These are phyloP conservation scores for Musa schizocarpa DNA, from an alignment of 176 grass and related monocot species.

Conservation along the genomic window DNA sequence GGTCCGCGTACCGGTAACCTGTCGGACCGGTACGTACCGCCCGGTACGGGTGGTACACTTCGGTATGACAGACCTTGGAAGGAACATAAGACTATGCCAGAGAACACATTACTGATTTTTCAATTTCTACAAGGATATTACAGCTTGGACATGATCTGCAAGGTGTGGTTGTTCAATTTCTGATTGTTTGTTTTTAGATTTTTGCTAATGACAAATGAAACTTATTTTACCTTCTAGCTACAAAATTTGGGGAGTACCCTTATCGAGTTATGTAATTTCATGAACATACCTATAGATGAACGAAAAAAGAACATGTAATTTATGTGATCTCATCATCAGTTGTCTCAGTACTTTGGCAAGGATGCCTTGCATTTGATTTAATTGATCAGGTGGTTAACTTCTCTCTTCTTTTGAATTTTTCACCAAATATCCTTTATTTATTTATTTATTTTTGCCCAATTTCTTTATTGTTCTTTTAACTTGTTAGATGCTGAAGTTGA, in stretches of 20 bases:
- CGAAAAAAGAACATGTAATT: slow-evolving; percentile 53
- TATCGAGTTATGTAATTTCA: slow-evolving; percentile 82
- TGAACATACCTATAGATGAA: slow-evolving; percentile 59
- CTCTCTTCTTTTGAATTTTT: not conserved
- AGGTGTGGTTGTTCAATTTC: not conserved
- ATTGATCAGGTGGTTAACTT: slow-evolving; percentile 50
- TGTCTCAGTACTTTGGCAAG: slow-evolving; percentile 35
- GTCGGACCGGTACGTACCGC: too few relatives aligned
- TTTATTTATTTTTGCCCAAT: not conserved
- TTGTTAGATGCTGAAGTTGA: slow-evolving; percentile 38
- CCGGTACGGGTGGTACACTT: too few relatives aligned
- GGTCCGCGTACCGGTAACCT: too few relatives aligned
- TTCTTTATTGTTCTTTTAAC: slow-evolving; percentile 14
- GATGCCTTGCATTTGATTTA: slow-evolving; percentile 52
- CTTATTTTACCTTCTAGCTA: slow-evolving; percentile 40
- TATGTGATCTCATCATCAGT: slow-evolving; percentile 57
- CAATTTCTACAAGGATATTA: too few relatives aligned
- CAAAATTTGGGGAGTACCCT: slow-evolving; percentile 68
- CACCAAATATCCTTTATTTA: not conserved
- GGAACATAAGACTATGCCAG: not conserved
- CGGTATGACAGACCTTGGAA: too few relatives aligned
- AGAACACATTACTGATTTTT: not conserved
- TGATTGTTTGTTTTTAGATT: not conserved
- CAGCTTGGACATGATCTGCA: not conserved
- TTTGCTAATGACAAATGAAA: not conserved